Evolutionary conservation across 108 stramenopile species (phyloP), one percentile per base, ranked within the genome.

Genomic region (Cyclotella kingstonii): DNA sequence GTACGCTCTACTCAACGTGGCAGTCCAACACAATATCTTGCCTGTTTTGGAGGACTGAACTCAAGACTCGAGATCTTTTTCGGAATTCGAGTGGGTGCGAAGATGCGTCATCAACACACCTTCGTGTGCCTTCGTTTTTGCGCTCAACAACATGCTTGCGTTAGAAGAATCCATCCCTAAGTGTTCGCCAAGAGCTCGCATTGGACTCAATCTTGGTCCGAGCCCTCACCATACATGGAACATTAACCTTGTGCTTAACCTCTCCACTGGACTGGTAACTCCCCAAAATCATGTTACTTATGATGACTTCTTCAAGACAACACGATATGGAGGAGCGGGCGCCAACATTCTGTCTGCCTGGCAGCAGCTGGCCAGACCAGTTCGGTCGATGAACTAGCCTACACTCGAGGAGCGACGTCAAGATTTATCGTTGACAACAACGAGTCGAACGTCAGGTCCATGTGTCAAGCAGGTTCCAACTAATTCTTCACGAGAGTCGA

Each of bases 251-350:
- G 57, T 70, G 6, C 48, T 74, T n/a, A 69, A 57, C 33, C 67
- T 45, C 1, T 44, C 11, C 4, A 79, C 71, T 0, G 78, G 78
- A 9, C n/a, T 28, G 60, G 23, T 67, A 11, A 56, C 66, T 28
- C 78, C 78, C 0, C 78, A 73, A 18, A 74, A 36, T 28, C 72
- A 74, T n/a, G n/a, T n/a, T n/a, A n/a, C n/a, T 48, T 54, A 35
- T 19, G 53, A 71, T 19, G 21, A 63, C 18, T 64, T 54, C 53
- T 71, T 64, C 25, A 31, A 71, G 44, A 63, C 43, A 3, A 51
- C 29, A 3, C 9, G 7, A 2, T 27, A 58, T 28, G 27, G 27
- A n/a, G 40, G 40, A 14, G 25, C 40, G 1, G 40, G 43, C 11
- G 8, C 29, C 11, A 15, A 6, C n/a, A 40, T 15, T 2, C 15